A percentile compares a stretch with the other conserved stretches of the same genome.
phyloP scores from a whole-genome alignment of 345 rosid species.

The Aquilaria malaccensis region DNA sequence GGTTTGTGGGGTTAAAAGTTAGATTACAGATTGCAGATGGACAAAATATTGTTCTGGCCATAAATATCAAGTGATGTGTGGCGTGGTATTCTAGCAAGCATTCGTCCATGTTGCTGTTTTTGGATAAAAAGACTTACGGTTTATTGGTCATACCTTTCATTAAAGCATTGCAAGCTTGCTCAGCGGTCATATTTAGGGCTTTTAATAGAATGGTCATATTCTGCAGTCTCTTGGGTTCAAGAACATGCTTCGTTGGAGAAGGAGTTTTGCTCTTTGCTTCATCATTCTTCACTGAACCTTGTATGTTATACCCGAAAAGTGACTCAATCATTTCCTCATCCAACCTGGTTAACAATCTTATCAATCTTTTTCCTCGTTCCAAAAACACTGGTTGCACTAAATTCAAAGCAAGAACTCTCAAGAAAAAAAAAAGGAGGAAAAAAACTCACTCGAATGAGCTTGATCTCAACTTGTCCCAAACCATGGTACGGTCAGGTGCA shows the following conservation, averaged over 20 bases:
- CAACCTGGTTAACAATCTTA: constrained; percentile 36
- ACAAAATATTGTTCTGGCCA: no score
- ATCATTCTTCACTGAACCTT: constrained; percentile 47
- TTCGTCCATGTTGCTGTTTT: background rate
- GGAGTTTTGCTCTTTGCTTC: constrained; percentile 79
- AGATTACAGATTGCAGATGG: no score
- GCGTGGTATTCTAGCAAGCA: background rate
- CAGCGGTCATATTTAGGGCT: constrained; percentile 64
- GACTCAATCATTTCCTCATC: constrained; percentile 99
- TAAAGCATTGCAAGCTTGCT: constrained; percentile 73
- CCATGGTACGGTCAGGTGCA: constrained; percentile 73
- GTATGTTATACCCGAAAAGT: constrained; percentile 76
- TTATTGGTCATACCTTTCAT: constrained; percentile 47
- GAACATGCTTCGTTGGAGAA: constrained; percentile 85
- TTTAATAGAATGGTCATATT: constrained; percentile 87
- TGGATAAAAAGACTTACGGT: no score
- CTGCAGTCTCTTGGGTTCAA: constrained; percentile 90
- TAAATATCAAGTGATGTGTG: no score
- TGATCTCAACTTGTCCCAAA: constrained; percentile 88
- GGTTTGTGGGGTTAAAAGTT: background rate
- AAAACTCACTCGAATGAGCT: constrained; percentile 91
- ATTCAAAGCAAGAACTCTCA: background rate
- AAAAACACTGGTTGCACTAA: background rate
- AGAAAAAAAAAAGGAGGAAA: background rate
- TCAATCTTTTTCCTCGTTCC: background rate